Base-by-base conservation (phyloP, 768 basidiomycete species). In the Hortiboletus campestris region DNA sequence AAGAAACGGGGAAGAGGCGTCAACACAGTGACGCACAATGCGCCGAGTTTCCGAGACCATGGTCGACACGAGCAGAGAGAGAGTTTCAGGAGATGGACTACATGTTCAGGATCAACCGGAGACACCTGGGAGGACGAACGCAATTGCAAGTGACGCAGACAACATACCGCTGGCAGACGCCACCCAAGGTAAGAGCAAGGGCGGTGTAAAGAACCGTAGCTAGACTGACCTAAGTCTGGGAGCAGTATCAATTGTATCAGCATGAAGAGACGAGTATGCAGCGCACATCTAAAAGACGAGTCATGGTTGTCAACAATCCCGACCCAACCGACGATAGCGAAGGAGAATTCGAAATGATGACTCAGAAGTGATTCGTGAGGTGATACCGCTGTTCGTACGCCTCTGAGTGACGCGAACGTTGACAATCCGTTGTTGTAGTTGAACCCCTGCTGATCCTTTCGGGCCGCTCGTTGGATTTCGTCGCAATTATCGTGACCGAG, bases 231-330 rank as follows among this genome's bases (percentile, higher is more conserved):
- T 16, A 22, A n/a, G 32, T 13, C 53, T 35, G 20, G 55, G 51
- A 25, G 19, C 25, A 58, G 62, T 59, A 53, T 51, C 60, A 55
- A 16, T 29, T 42, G 20, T 44, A 54, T 45, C 57, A 59, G 16
- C 31, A 56, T 19, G 59, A 70, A 19, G 59, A 56, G 13, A 38
- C 19, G 19, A 51, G 54, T 20, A 17, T 61, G 48, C 68, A 57
- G 22, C 68, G 69, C 39, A 44, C 38, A 40, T 40, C 57, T 4
- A 64, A 43, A 47, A 66, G 68, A 56, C 59, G 69, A 44, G 61
- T 69, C 40, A 70, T 69, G 68, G 32, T 69, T 41, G 53, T 69
- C 35, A 70, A 46, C 25, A 69, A 69, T 44, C 68, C 68, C 2
- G 68, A 69, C 51, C 68, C 66, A 22, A 28, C 54, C 9, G 67